Base-by-base conservation (phyloP, 1,284 basidiomycete species). In the Melampsora larici-populina region DNA sequence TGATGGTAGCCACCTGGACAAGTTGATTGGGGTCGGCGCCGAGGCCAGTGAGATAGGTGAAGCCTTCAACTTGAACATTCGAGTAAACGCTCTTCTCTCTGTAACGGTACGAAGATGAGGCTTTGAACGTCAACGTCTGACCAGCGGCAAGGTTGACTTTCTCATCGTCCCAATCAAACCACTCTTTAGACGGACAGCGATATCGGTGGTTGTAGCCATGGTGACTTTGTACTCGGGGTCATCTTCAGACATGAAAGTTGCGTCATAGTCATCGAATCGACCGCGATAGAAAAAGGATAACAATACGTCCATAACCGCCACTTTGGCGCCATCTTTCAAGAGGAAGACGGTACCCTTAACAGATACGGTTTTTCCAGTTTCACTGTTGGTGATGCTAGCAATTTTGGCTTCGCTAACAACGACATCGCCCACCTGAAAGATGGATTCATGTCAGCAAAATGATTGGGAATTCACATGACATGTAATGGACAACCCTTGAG, bases 281-380 rank as follows among this genome's bases (percentile, higher is more conserved):
- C 96, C 96, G 79, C 97, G 93, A 86, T 97, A 99, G 79, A 99
- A 89, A 90, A 99, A 99, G 48, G 94, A 88, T 0, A 95, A 98
- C 49, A 90, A 87, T 79, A 99, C 95, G 84, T 98, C 93, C 80
- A 99, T 93, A 83, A 96, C 91, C 2, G 90, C 90, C 51, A 81
- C 79, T 70, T 80, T 79, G 82, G 89, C 87, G 65, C 87, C 89
- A 48, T 89, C 87, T 72, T 92, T 90, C 80, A 89, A 87, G 64
- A 97, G 91, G 82, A 89, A 88, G 48, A 94, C 94, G 83, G 92
- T 92, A 84, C 97, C 94, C 85, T 92, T 92, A 84, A 97, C 92
- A 48, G 90, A 33, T 79, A 84, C 81, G 21, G 82, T 81, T 82
- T 99, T 99, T 81, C 96, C 96, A 49, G 91, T 91, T 83, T 94